Conservation (phyloP, 1,139 yeast species). For the Diutina siamensis region DNA sequence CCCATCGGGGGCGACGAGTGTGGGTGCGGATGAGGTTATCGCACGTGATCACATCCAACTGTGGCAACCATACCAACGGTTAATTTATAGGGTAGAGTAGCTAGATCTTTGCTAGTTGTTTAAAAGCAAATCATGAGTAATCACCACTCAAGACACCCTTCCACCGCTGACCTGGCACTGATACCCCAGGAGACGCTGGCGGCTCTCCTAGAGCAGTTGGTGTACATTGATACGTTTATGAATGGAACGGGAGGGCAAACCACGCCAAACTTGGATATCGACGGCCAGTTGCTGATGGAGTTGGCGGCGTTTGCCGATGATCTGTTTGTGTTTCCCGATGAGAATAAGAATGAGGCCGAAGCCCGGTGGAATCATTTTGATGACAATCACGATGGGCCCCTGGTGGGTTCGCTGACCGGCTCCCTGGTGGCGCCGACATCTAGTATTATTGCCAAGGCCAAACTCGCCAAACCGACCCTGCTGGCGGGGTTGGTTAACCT, state of each 20-base stretch:
- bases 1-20: background rate
- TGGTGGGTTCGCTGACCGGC: background rate
- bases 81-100: background rate
- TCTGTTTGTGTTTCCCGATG: slow-evolving; percentile 66
- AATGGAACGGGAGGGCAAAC: slow-evolving; percentile 12
- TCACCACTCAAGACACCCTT: background rate
- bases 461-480: background rate
- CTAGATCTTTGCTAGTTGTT: background rate
- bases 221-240: slow-evolving; percentile 64
- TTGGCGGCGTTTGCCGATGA: slow-evolving; percentile 75
- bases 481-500: slow-evolving; percentile 12
- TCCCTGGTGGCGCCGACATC: background rate
- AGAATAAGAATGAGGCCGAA: slow-evolving; percentile 29
- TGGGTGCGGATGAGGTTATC: background rate
- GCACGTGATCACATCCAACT: background rate
- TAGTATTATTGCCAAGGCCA: background rate
- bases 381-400: background rate
- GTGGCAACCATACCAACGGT: background rate
- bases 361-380: slow-evolving; percentile 4
- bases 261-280: slow-evolving; percentile 38
- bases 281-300: slow-evolving; percentile 60
- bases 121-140: background rate
- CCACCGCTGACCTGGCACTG: background rate
- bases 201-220: slow-evolving; percentile 63
- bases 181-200: slow-evolving; percentile 33